phyloP scores from a whole-genome alignment of 2,329 filamentous ascomycete genomes.

The Beauveria varroae region DNA sequence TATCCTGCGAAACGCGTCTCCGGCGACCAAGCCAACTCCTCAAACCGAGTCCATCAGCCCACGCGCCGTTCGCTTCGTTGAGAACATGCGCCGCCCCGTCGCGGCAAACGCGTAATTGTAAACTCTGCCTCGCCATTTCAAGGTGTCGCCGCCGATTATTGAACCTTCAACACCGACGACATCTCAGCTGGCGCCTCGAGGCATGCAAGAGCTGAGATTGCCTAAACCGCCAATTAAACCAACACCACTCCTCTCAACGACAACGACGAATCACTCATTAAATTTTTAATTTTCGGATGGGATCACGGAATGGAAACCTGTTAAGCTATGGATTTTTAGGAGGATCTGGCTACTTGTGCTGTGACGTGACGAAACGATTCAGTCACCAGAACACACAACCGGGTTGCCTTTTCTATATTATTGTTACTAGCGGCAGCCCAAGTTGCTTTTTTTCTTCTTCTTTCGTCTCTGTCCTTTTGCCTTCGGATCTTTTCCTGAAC shows the following conservation, averaged over 20 bases:
- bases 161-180: not conserved
- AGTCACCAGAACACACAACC: slow-evolving; percentile 1
- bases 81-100: slow-evolving; percentile 29
- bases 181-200: not conserved
- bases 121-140: not conserved
- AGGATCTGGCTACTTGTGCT: slow-evolving; percentile 4
- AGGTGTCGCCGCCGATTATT: not conserved
- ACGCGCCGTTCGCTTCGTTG: slow-evolving; percentile 35
- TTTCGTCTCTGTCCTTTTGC: not conserved
- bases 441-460: slow-evolving; percentile 1
- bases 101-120: slow-evolving; percentile 30
- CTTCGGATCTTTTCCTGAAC: not conserved
- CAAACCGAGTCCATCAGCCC: slow-evolving; percentile 29
- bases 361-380: slow-evolving; percentile 9
- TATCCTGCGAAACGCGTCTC: slow-evolving; percentile 36
- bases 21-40: slow-evolving; percentile 26
- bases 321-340: slow-evolving; percentile 6
- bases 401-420: slow-evolving; percentile 8
- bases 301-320: slow-evolving; percentile 1
- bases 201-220: slow-evolving; percentile 8
- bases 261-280: not conserved
- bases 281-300: not conserved
- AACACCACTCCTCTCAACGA: not conserved
- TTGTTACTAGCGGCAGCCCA: slow-evolving; percentile 1
- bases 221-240: not conserved